Evolutionary conservation across 306 rosid species (phyloP).

Genomic region (Malus sieversii): DNA sequence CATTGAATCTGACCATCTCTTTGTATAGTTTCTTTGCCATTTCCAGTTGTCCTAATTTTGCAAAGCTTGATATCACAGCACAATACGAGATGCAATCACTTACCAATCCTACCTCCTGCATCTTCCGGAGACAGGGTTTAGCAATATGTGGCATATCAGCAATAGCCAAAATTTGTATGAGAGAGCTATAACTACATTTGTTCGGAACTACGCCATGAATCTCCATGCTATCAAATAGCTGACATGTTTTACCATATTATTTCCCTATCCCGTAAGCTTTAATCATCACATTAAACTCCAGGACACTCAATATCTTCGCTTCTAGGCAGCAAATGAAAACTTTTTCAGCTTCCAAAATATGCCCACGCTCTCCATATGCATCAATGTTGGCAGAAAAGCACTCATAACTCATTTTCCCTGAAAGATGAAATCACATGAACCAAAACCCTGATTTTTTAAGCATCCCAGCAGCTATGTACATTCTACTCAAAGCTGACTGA

Average conservation of each 20-base stretch:
- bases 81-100: slow-evolving; percentile 63
- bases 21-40: slow-evolving; percentile 46
- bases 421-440: slow-evolving; percentile 58
- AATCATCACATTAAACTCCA: slow-evolving; percentile 88
- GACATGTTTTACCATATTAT: slow-evolving; percentile 45
- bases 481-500: slow-evolving; percentile 70
- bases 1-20: slow-evolving; percentile 52
- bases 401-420: slow-evolving; percentile 52
- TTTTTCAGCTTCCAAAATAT: slow-evolving; percentile 60
- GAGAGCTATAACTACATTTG: slow-evolving; percentile 60
- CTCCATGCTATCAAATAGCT: slow-evolving; percentile 58
- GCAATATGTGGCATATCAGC: slow-evolving; percentile 60
- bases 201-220: slow-evolving; percentile 45
- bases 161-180: slow-evolving; percentile 61
- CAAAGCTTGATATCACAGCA: slow-evolving; percentile 63
- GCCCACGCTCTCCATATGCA: slow-evolving; percentile 68
- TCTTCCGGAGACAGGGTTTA: slow-evolving; percentile 46
- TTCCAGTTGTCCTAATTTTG: slow-evolving; percentile 53
- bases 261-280: slow-evolving; percentile 75
- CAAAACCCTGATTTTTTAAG: slow-evolving; percentile 69
- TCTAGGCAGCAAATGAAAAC: slow-evolving; percentile 63
- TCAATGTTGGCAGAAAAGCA: slow-evolving; percentile 78
- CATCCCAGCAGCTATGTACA: slow-evolving; percentile 58
- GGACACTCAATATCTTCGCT: slow-evolving; percentile 44
- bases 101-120: slow-evolving; percentile 67